These are phyloP conservation scores for Puccinellia tenuiflora DNA, from an alignment of 176 grass and related monocot genomes.

Conservation along the genomic window DNA sequence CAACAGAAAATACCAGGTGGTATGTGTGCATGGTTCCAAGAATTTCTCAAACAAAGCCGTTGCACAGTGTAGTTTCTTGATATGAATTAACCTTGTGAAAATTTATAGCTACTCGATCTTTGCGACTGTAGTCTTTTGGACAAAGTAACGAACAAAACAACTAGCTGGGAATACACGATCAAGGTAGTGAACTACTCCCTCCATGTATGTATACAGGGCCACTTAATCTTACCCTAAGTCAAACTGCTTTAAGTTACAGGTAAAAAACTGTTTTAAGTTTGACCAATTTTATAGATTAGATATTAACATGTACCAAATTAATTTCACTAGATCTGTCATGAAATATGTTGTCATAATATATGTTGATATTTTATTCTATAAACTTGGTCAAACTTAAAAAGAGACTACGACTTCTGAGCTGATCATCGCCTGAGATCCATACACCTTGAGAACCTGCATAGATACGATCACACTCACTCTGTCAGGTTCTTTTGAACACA, in stretches of 20 bases:
- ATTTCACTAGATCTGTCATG: neutral
- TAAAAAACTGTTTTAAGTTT: neutral
- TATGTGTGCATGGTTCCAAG: neutral
- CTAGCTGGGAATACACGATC: neutral
- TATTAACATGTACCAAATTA: neutral
- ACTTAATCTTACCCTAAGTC: neutral
- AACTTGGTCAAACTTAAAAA: neutral
- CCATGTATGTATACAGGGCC: no score
- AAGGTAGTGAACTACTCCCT: neutral
- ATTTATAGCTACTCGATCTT: neutral
- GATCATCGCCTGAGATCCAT: neutral
- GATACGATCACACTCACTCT: neutral
- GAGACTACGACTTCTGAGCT: neutral
- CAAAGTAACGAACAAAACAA: neutral
- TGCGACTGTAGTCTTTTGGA: neutral
- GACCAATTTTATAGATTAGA: neutral
- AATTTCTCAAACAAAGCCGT: neutral
- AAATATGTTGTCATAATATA: neutral
- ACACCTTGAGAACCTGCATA: neutral
- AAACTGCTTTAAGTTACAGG: neutral
- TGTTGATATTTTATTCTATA: neutral
- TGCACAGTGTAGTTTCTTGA: neutral
- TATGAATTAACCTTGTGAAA: neutral
- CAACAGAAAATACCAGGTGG: neutral
- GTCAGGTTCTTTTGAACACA: neutral